Evolutionary conservation across 768 basidiomycete genomes (phyloP), one percentile per base, ranked within the genome.

Genomic region (Leccinum rimulosum): DNA sequence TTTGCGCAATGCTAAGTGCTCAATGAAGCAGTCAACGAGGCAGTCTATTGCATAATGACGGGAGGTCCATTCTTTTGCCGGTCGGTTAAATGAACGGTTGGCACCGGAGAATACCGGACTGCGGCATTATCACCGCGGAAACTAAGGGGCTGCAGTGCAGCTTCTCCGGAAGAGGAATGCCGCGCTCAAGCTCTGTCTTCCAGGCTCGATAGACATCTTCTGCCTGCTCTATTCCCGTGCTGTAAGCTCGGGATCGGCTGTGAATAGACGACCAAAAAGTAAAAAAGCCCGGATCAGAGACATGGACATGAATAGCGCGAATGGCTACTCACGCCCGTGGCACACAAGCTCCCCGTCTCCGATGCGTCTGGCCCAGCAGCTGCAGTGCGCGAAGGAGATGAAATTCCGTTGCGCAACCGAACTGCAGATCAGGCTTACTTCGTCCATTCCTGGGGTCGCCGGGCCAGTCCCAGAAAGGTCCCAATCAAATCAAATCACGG

Each of bases 191-290:
- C 64, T 88, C 87, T 1, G 61, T 57, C 57, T 72, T 73, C 87
- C 86, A 89, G 4, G 72, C 75, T 0, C 61, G 52, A 28, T 77
- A 74, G 3, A 77, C 82, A 9, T 61, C 69, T 27, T 66, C 59
- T 0, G 88, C 89, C 70, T 91, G 88, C 2, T 70, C 64, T 38
- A 81, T 69, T 1, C 89, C 89, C 4, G 62, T 1, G 68, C 65
- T 0, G 89, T 91, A 31, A 91, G 80, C 30, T 82, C 75, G 1
- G 89, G 84, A 66, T 91, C 88, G 28, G 89, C 87, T 87, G 57
- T 59, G 62, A 22, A 22, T 54, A 11, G 30, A 43, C 15, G 31
- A 40, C 27, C 14, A 22, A n/a, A 33, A 47, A 12, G 1, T 19
- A 2, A 19, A 57, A 25, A 19, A 61, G 35, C 31, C 40, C 10